phyloP scores from a whole-genome alignment of 768 basidiomycete species.

The Ramaria rubella region DNA sequence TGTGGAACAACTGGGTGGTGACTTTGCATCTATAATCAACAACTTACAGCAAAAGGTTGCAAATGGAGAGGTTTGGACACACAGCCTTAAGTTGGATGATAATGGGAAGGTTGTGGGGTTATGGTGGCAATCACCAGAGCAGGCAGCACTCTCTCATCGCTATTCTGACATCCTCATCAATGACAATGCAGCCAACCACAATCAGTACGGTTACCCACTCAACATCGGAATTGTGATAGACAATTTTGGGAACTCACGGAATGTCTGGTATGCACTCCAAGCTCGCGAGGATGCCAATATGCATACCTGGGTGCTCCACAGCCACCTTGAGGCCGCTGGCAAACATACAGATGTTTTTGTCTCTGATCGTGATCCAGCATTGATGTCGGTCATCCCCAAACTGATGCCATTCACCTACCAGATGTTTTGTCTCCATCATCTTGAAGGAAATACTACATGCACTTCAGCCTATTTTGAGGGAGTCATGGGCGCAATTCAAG shows the following conservation, averaged over 20 bases:
- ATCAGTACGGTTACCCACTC: constrained; percentile 3
- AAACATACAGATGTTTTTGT: constrained; percentile 18
- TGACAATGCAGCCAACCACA: constrained; percentile 2
- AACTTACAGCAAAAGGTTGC: background rate
- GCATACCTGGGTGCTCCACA: constrained; percentile 20
- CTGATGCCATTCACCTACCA: constrained; percentile 24
- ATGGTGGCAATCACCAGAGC: background rate
- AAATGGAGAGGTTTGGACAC: background rate
- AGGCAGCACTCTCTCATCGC: background rate
- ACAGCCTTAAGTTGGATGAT: constrained; percentile 19
- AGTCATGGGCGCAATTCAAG: constrained; percentile 15
- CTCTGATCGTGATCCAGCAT: constrained; percentile 19
- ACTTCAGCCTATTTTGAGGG: constrained; percentile 5
- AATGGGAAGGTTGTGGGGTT: constrained; percentile 6
- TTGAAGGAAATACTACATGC: constrained; percentile 24
- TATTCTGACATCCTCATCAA: constrained; percentile 3
- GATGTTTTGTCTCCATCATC: constrained; percentile 28
- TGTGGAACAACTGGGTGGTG: constrained; percentile 4
- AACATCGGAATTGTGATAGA: no score
- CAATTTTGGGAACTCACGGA: background rate
- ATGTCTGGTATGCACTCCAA: constrained; percentile 24
- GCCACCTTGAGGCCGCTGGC: constrained; percentile 17
- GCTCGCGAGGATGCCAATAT: constrained; percentile 17
- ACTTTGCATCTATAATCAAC: background rate
- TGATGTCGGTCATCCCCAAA: constrained; percentile 17